phyloP scores from a whole-genome alignment of 1,139 yeast genomes.

The Saccharomyces hybrid region DNA sequence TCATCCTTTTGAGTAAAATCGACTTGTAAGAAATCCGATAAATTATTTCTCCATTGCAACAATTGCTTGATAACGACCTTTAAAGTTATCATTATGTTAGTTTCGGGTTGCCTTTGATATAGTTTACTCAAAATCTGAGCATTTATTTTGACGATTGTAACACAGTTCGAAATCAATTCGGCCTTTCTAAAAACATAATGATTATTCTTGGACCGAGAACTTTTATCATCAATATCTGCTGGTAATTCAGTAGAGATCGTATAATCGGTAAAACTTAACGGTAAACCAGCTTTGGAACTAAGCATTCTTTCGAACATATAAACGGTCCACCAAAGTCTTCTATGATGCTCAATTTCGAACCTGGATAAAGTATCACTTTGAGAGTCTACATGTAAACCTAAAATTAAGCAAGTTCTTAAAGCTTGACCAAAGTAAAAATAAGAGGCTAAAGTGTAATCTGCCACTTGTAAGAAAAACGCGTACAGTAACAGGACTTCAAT shows the following conservation, averaged over 20 bases:
- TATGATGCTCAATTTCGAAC: constrained; percentile 67
- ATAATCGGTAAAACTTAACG: constrained; percentile 69
- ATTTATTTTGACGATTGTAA: constrained; percentile 71
- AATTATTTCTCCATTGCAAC: constrained; percentile 58
- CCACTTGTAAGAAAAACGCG: constrained; percentile 77
- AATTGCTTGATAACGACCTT: constrained; percentile 63
- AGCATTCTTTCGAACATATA: constrained; percentile 84
- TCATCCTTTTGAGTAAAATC: constrained; percentile 48
- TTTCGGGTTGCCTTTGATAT: constrained; percentile 69
- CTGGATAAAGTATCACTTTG: constrained; percentile 56
- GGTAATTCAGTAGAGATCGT: constrained; percentile 73
- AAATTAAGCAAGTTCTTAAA: constrained; percentile 58
- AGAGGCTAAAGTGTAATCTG: constrained; percentile 77
- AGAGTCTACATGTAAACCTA: constrained; percentile 82
- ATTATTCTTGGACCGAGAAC: constrained; percentile 50
- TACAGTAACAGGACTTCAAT: constrained; percentile 71
- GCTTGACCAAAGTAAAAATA: constrained; percentile 78
- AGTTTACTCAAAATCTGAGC: constrained; percentile 64
- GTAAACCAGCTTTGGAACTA: constrained; percentile 78
- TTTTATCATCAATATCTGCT: constrained; percentile 55
- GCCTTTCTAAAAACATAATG: constrained; percentile 75
- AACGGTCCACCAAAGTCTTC: constrained; percentile 88
- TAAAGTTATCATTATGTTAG: constrained; percentile 65
- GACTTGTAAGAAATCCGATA: constrained; percentile 58
- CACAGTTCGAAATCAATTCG: constrained; percentile 70